Base-by-base conservation (phyloP, 306 rosid species). In the Ormosia semicastrata region DNA sequence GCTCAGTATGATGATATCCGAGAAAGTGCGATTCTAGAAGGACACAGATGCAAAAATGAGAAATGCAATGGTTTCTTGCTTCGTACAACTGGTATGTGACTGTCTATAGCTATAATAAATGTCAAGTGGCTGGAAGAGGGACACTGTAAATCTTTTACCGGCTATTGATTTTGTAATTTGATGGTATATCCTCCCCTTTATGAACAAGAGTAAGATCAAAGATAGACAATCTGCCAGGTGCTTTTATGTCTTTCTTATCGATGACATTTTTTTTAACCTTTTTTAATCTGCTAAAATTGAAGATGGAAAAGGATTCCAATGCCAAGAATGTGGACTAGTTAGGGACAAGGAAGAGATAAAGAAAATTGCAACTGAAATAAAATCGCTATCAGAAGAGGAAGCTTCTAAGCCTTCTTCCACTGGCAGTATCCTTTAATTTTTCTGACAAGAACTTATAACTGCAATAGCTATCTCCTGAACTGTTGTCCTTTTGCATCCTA, bases 1-100 rank as follows among this genome's bases (percentile, higher is more conserved):
- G 98, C 88, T 29, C 91, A 90, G 63, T 62, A 68, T 41, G 97
- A 87, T 64, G 98, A 95, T 78, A 86, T 89, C 24, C 82, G 60
- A 86, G 93, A 91, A 88, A 90, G 93, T 87, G 99, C 94, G 32
- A 86, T 87, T 84, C 82, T 89, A 79, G 99, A 95, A 87, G 98
- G 99, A 54, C 93, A 93, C 85, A 77, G 81, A 79, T 95, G 99
- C 90, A 92, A 85, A 75, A 82, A 81, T 82, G 90, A 78, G 73
- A 84, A 83, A 76, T 95, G 99, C 47, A 81, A 83, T 68, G 96
- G 99, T 79, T 93, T 91, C 90, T 86, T 93, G 89, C 91, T 95
- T 62, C 92, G 90, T 18, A 86, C 84, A 65, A 64, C 89, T 64
- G 97, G 99, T 92, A 87, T 43, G 93, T 53, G 75, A 76, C 85